These are phyloP conservation scores for Solanum neorickii DNA, from an alignment of 257 asterid species.

Conservation along the genomic window DNA sequence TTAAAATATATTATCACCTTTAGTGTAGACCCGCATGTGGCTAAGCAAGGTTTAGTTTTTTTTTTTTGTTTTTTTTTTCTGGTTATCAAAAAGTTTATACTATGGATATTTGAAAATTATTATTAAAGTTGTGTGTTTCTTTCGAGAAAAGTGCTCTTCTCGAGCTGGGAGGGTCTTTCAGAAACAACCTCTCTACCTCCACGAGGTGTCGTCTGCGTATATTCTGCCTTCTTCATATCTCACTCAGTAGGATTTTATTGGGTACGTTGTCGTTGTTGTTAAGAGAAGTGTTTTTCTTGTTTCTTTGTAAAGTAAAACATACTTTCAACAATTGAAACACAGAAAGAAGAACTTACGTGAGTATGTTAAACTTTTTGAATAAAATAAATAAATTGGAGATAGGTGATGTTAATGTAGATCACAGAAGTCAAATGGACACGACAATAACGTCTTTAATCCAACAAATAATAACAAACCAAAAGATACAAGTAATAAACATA, in stretches of 20 bases:
- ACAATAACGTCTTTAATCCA: neutral
- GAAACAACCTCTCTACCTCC: too few relatives aligned
- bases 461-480: neutral
- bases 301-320: too few relatives aligned
- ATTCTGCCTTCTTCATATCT: too few relatives aligned
- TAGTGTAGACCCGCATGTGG: neutral
- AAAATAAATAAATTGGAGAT: neutral
- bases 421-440: neutral
- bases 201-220: too few relatives aligned
- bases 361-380: neutral
- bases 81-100: neutral
- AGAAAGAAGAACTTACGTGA: neutral
- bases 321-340: too few relatives aligned
- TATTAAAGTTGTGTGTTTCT: neutral
- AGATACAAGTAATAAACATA: neutral
- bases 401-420: neutral
- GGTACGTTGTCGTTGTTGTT: too few relatives aligned
- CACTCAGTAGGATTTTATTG: too few relatives aligned
- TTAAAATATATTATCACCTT: neutral
- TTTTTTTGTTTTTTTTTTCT: too few relatives aligned
- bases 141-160: neutral
- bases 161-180: too few relatives aligned
- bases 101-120: neutral
- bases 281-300: too few relatives aligned
- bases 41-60: neutral